These are phyloP conservation scores for Penicillium glabrum DNA, from an alignment of 2,329 filamentous ascomycete genomes.

Conservation along the genomic window DNA sequence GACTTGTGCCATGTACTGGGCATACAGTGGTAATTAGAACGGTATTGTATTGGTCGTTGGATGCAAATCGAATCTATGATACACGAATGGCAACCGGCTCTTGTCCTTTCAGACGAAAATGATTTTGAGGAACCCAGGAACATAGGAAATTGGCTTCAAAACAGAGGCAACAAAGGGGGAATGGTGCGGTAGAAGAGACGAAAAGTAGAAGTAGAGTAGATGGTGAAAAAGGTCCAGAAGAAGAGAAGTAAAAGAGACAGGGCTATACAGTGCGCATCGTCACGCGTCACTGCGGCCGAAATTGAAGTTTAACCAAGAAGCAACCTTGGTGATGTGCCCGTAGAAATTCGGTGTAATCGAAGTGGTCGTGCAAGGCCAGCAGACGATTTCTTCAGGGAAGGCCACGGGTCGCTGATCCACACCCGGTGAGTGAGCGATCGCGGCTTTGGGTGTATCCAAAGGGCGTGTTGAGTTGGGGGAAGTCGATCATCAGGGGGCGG, in stretches of 20 bases:
- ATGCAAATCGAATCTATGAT: constrained; percentile 35
- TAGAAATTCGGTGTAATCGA: constrained; percentile 1
- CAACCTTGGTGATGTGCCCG: not conserved
- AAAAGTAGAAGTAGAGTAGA: constrained; percentile 19
- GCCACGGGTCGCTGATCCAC: constrained; percentile 19
- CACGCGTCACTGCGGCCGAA: not conserved
- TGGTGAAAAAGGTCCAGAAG: constrained; percentile 3
- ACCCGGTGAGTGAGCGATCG: constrained; percentile 18
- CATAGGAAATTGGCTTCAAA: constrained; percentile 30
- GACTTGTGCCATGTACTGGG: not conserved
- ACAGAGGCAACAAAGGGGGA: constrained; percentile 21
- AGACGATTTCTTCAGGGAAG: constrained; percentile 17
- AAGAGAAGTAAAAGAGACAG: constrained; percentile 2
- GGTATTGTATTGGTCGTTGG: constrained; percentile 26
- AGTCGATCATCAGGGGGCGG: constrained; percentile 19
- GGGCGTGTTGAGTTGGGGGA: constrained; percentile 1
- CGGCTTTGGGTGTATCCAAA: constrained; percentile 11
- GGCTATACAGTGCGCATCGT: constrained; percentile 1
- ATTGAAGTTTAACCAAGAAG: not conserved
- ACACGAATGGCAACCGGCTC: constrained; percentile 31
- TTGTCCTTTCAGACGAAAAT: constrained; percentile 10
- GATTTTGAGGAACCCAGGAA: constrained; percentile 23
- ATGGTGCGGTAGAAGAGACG: constrained; percentile 19
- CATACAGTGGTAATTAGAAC: constrained; percentile 16
- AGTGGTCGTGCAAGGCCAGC: constrained; percentile 23